phyloP scores from a whole-genome alignment of 352 stramenopile species.

The Pythium rishiriense region DNA sequence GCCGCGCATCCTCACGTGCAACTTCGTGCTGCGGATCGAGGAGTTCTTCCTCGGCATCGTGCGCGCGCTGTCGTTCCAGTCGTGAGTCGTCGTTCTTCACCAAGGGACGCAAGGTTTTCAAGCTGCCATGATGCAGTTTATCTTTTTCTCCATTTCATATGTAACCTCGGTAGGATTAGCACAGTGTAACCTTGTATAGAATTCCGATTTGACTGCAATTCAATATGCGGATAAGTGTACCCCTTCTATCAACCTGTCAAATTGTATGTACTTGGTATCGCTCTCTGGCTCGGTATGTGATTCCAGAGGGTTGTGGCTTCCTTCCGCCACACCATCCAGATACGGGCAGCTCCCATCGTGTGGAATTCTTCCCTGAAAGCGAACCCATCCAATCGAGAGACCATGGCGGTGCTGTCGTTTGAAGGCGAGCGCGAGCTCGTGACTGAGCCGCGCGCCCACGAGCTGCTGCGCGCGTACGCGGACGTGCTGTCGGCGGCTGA shows the following conservation, averaged over 20 bases:
- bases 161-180: slow-evolving; percentile 24
- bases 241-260: not conserved
- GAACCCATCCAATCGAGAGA: slow-evolving; percentile 12
- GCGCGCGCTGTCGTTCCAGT: slow-evolving; percentile 8
- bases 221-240: slow-evolving; percentile 1
- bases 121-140: not conserved
- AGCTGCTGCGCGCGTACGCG: slow-evolving; percentile 59
- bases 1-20: slow-evolving; percentile 16
- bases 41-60: slow-evolving; percentile 8
- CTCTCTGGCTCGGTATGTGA: not conserved
- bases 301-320: slow-evolving; percentile 12
- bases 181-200: slow-evolving; percentile 27
- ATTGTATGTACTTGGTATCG: slow-evolving; percentile 12
- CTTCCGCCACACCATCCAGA: slow-evolving; percentile 1
- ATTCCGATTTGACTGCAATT: slow-evolving; percentile 10
- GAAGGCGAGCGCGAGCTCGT: slow-evolving; percentile 82
- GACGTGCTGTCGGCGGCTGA: slow-evolving; percentile 29
- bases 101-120: not conserved
- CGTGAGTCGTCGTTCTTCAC: not conserved
- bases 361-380: not conserved
- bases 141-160: slow-evolving; percentile 10
- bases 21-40: slow-evolving; percentile 18
- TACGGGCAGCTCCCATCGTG: not conserved
- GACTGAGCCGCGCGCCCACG: slow-evolving; percentile 61
- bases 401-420: slow-evolving; percentile 50